A percentile compares a stretch with the other conserved stretches of the same genome.
phyloP scores from a whole-genome alignment of 495 filamentous ascomycete genomes.

The Xylaria sp. region DNA sequence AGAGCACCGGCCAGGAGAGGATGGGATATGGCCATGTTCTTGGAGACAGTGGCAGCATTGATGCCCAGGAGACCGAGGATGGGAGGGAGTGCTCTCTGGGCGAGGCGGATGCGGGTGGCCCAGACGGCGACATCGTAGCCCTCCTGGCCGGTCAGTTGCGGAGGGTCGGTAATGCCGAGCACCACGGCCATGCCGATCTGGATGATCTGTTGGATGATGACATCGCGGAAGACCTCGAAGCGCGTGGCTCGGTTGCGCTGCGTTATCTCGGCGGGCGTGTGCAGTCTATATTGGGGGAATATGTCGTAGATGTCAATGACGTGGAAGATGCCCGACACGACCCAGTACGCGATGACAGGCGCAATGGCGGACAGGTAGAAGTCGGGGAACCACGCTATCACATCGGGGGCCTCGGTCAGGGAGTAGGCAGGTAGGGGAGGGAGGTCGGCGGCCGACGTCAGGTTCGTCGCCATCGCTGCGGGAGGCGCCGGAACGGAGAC shows the following conservation, averaged over 20 bases:
- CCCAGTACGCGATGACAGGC: conserved; percentile 90
- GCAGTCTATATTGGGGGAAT: conserved; percentile 86
- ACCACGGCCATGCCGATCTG: conserved; percentile 72
- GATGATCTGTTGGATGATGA: conserved; percentile 87
- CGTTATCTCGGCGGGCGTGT: conserved; percentile 87
- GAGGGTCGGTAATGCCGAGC: conserved; percentile 68
- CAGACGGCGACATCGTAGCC: conserved; percentile 84
- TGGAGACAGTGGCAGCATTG: conserved; percentile 60
- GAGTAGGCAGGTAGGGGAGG: conserved; percentile 82
- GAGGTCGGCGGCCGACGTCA: conserved; percentile 56
- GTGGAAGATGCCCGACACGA: conserved; percentile 85
- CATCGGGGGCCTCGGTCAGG: conserved; percentile 67
- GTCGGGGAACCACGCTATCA: conserved; percentile 82
- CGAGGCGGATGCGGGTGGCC: conserved; percentile 75
- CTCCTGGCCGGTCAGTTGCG: conserved; percentile 72
- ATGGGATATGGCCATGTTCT: conserved; percentile 63
- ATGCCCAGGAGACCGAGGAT: conserved; percentile 63
- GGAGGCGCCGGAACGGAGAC: conserved; percentile 5
- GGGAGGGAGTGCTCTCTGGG: conserved; percentile 70
- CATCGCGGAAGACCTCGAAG: conserved; percentile 83
- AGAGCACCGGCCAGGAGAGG: conserved; percentile 71
- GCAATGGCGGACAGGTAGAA: conserved; percentile 73
- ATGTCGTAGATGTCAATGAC: conserved; percentile 79
- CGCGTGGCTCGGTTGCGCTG: conserved; percentile 86
- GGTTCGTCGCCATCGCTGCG: conserved; percentile 42